Percentiles rank a stretch among this genome's conserved stretches.
phyloP scores from a whole-genome alignment of 176 grass and related monocot species.

The Echinochloa phyllopogon region DNA sequence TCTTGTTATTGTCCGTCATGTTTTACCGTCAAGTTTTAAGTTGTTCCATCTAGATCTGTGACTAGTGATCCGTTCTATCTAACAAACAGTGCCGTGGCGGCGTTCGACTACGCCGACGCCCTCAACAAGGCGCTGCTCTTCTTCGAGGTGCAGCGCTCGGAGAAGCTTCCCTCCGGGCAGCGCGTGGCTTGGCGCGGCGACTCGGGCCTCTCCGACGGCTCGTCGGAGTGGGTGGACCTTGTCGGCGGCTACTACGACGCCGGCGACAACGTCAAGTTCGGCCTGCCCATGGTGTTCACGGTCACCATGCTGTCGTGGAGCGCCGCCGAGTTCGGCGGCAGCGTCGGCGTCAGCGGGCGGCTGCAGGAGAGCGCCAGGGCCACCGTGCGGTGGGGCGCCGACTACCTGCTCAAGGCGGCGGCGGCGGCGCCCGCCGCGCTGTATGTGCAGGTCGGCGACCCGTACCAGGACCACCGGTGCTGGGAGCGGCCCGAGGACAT shows the following conservation, averaged over 20 bases:
- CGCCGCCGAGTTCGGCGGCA: constrained; percentile 72
- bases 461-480: constrained; percentile 73
- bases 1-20: too few relatives aligned
- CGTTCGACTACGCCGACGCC: constrained; percentile 68
- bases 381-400: constrained; percentile 71
- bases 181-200: constrained; percentile 63
- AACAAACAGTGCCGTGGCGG: neutral
- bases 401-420: constrained; percentile 81
- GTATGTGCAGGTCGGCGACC: constrained; percentile 67
- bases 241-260: constrained; percentile 81
- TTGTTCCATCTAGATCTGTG: too few relatives aligned
- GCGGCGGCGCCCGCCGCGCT: constrained; percentile 54
- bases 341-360: too few relatives aligned
- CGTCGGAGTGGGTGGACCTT: constrained; percentile 49
- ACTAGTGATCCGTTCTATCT: too few relatives aligned
- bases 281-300: constrained; percentile 86
- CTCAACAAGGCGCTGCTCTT: constrained; percentile 70
- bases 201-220: constrained; percentile 70
- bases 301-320: constrained; percentile 81
- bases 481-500: constrained; percentile 82
- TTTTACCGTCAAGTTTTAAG: too few relatives aligned
- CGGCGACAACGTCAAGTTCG: constrained; percentile 87
- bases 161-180: constrained; percentile 47
- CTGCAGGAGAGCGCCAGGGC: constrained; percentile 38
- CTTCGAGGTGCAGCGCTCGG: constrained; percentile 74